phyloP scores from a whole-genome alignment of 306 rosid species.

The Medicago lupulina region DNA sequence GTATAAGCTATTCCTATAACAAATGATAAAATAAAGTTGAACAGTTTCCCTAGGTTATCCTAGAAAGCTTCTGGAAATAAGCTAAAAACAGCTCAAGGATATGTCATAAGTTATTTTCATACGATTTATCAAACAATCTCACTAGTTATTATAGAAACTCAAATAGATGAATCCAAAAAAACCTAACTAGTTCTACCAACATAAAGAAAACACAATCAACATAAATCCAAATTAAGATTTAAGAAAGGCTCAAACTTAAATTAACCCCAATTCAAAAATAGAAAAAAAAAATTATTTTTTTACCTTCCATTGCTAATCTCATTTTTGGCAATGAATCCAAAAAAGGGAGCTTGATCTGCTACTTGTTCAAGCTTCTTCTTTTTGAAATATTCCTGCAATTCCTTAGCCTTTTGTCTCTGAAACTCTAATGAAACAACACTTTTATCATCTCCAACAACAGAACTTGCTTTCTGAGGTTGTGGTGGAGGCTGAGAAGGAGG shows the following conservation, averaged over 20 bases:
- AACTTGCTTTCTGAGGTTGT: conserved; percentile 36
- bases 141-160: background rate
- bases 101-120: background rate
- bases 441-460: conserved; percentile 50
- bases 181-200: background rate
- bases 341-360: conserved; percentile 76
- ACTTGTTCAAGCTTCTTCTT: conserved; percentile 90
- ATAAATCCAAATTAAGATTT: conserved; percentile 5
- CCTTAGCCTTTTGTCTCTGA: conserved; percentile 98
- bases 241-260: conserved; percentile 29
- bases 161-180: background rate
- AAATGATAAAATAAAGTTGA: background rate
- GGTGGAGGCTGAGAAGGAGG: conserved; percentile 64
- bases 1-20: background rate
- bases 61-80: background rate
- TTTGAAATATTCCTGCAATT: conserved; percentile 88
- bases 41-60: background rate
- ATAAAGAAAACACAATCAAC: background rate
- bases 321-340: conserved; percentile 89
- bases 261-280: background rate
- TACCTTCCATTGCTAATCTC: conserved; percentile 95
- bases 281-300: too few species aligned
- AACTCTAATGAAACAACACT: conserved; percentile 77
- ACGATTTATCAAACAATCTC: background rate
- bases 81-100: background rate